Conservation (phyloP, 257 asterid genomes). For the Lithospermum erythrorhizon region DNA sequence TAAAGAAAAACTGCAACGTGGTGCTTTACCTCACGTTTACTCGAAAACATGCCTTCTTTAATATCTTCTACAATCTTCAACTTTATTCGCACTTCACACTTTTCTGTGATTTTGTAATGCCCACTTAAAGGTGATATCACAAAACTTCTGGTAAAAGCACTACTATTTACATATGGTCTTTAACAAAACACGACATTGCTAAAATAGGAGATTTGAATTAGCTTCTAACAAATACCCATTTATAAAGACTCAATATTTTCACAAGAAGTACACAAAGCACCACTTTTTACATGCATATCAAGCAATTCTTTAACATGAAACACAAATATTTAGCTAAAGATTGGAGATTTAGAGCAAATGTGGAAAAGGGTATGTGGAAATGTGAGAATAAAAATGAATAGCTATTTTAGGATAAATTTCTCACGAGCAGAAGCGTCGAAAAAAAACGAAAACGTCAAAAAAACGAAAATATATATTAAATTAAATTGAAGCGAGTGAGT, state of each 20-base stretch:
- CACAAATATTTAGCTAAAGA: not conserved
- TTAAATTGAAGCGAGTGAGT: too few relatives aligned
- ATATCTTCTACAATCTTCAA: slow-evolving; percentile 39
- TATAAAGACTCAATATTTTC: not conserved
- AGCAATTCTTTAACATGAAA: not conserved
- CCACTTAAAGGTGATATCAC: too few relatives aligned
- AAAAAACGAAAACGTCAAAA: too few relatives aligned
- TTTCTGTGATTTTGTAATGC: too few relatives aligned
- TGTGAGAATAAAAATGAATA: not conserved
- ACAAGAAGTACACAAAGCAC: not conserved
- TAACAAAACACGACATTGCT: too few relatives aligned
- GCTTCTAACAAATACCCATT: not conserved
- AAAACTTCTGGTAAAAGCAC: too few relatives aligned
- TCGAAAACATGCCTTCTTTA: slow-evolving; percentile 36
- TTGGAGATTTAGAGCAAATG: slow-evolving; percentile 4
- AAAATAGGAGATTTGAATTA: too few relatives aligned
- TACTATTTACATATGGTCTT: too few relatives aligned
- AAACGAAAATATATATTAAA: too few relatives aligned
- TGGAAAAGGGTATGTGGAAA: not conserved
- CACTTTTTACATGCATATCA: not conserved
- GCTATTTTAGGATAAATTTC: too few relatives aligned
- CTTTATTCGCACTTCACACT: slow-evolving; percentile 31
- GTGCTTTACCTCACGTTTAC: slow-evolving; percentile 36
- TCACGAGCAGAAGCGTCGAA: too few relatives aligned
- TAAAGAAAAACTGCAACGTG: slow-evolving; percentile 4